Percentiles rank a stretch among this genome's conserved stretches.
These are phyloP conservation scores for Quercus agrifolia DNA, from an alignment of 306 rosid species.

Conservation along the genomic window DNA sequence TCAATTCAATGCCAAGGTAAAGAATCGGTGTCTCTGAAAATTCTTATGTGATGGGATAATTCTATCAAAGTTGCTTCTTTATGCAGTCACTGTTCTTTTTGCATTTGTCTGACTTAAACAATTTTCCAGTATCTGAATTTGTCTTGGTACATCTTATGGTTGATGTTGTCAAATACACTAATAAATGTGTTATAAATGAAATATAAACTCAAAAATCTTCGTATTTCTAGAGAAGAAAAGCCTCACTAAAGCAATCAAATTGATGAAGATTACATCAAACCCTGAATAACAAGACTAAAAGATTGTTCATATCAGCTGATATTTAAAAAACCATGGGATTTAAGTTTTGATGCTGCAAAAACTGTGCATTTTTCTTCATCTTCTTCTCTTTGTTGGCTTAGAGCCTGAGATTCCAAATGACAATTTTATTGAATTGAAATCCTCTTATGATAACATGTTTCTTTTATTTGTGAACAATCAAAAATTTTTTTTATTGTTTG, in stretches of 20 bases:
- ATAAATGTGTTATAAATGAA: background rate
- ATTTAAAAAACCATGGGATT: no score
- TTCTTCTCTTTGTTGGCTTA: no score
- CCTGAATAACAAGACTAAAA: no score
- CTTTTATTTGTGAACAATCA: background rate
- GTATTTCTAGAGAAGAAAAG: slow-evolving; percentile 8
- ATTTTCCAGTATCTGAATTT: background rate
- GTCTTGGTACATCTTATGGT: background rate
- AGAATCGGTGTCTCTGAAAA: background rate
- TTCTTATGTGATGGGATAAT: background rate
- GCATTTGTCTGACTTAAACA: background rate
- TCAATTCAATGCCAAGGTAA: slow-evolving; percentile 86
- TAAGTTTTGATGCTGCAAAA: no score
- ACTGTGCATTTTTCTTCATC: no score
- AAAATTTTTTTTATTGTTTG: background rate
- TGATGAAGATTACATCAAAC: slow-evolving; percentile 1
- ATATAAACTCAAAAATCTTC: background rate
- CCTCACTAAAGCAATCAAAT: slow-evolving; percentile 4
- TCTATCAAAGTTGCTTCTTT: background rate
- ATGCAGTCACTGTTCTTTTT: background rate
- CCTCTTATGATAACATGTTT: background rate
- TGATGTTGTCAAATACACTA: background rate
- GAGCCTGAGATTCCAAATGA: no score
- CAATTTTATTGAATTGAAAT: background rate
- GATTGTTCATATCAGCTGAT: no score